Evolutionary conservation across 2,329 filamentous ascomycete genomes (phyloP), one percentile per base, ranked within the genome.

Genomic region (Fusarium falciforme): DNA sequence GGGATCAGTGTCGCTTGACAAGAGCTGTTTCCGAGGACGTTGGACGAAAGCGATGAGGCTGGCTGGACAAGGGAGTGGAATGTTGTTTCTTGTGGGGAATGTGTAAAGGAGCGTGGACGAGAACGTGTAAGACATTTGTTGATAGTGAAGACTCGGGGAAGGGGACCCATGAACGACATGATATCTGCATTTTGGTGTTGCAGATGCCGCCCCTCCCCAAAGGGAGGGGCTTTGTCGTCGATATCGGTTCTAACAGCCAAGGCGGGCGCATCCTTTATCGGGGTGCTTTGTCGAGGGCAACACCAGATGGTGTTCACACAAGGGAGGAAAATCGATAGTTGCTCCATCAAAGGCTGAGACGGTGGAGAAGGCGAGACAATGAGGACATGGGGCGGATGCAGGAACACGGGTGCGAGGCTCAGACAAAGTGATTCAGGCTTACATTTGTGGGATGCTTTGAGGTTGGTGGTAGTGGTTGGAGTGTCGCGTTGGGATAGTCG

Each of bases 51-150:
- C 72, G 66, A 75, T 72, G 70, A 75, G 44, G 66, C 58, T 71
- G 62, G 59, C 44, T 68, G 55, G 35, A 61, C 57, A 47, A 25
- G 36, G 61, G 49, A 55, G 61, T 68, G 72, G 63, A 75, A 75
- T 75, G 69, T 29, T 75, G 72, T 64, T 75, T 75, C 69, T 75
- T 64, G 64, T 73, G 60, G 72, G 63, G 66, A 75, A 75, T 75
- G 72, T 71, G 47, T 75, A 64, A 40, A 65, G 38, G 54, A 64
- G 73, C 68, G 54, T 75, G 64, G 38, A 65, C 35, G 54, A 59
- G 73, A 75, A 60, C 64, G 47, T 75, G 58, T 64, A 73, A 75
- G 69, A 75, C 72, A 75, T 75, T 75, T 75, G 72, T 20, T 75
- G 62, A 65, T 75, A 73, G 72, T 66, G 61, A 75, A 60, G 14